Base-by-base conservation (phyloP, 164 flowering plant genomes). In the Stephania cephalantha region DNA sequence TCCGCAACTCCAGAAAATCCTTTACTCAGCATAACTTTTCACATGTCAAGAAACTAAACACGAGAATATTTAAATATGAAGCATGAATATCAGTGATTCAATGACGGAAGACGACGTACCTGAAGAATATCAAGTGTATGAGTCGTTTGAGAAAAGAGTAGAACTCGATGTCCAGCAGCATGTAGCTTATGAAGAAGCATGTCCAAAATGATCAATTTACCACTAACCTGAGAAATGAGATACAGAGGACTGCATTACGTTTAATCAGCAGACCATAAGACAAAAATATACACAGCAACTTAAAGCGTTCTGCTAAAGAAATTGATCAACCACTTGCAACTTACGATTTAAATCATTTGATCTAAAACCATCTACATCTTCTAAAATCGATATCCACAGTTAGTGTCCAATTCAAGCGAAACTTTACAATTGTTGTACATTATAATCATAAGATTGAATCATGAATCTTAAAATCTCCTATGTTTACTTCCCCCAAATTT, bases 121-220 rank as follows among this genome's bases (percentile, higher is more conserved):
- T 95, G 99, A 75, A 95, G 85, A 77, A 95, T 90, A 80, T 95
- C 99, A 68, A 95, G 97, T 70, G 99, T 91, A 74, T 85, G 90
- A 46, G 96, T 91, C 99, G 93, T 90, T 83, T 95, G 99, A 72
- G 97, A 91, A 88, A 93, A 95, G 46, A 95, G 83, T 46, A 95
- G 93, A 74, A 95, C 93, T 70, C 94, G 95, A 71, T 93, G 95
- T 72, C 95, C 92, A 74, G 87, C 82, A 42, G 74, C 74, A 77
- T 88, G 85, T 71, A 93, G 90, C 84, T 87, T 90, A 78, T 82
- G 84, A 77, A 93, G 96, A 69, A 93, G 89, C 72, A 85, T 87
- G 79, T 93, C 98, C 85, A 95, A 79, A 80, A 93, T 71, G 72
- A 93, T 66, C 73, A 95, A 98, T 80, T 95, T 95, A 45, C 98